Evolutionary conservation across 257 asterid species (phyloP), one percentile per base, ranked within the genome.

Genomic region (Salvia splendens): DNA sequence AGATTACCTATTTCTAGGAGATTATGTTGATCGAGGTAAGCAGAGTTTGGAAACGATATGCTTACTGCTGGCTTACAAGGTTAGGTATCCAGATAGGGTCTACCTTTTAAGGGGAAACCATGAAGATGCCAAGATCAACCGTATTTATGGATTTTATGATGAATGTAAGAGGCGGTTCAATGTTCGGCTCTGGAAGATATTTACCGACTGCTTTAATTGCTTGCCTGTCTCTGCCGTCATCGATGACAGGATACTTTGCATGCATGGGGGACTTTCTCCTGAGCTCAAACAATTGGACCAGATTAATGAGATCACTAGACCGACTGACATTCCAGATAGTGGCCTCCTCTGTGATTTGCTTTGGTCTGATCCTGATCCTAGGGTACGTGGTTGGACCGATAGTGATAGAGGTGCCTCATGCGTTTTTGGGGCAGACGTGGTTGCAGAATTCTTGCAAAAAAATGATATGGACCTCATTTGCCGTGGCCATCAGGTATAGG

Each of bases 261-360:
- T 86, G 95, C 96, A 89, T 45, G 95, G 96, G 6, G 95, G 96
- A 16, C 89, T 89, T 63, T 86, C 96, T 6, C 95, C 89, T 0
- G 91, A 84, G 52, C 75, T 89, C 53, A 68, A 81, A 41, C 68
- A 57, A 8, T 48, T 86, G 66, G 84, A 80, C 46, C 88, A 86
- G 72, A 89, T 88, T 62, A 83, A 81, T 10, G 85, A 80, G 61
- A 78, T 89, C 56, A 32, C 80, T 51, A 80, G 94, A 75, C 94
- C 94, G 3, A 74, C 78, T 6, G 94, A 86, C 45, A 83, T 86
- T 57, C 95, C 92, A 4, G 94, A 86, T 24, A 24, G 30, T 24
- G 30, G 30, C 1, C 30, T 24, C 30, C 30, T 86, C 11, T 89
- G 96, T 52, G 92, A 89, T 78, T 75, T 86, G 66, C 86, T 89